phyloP scores from a whole-genome alignment of 495 filamentous ascomycete species.

The Lasiosphaeriaceae sp. region DNA sequence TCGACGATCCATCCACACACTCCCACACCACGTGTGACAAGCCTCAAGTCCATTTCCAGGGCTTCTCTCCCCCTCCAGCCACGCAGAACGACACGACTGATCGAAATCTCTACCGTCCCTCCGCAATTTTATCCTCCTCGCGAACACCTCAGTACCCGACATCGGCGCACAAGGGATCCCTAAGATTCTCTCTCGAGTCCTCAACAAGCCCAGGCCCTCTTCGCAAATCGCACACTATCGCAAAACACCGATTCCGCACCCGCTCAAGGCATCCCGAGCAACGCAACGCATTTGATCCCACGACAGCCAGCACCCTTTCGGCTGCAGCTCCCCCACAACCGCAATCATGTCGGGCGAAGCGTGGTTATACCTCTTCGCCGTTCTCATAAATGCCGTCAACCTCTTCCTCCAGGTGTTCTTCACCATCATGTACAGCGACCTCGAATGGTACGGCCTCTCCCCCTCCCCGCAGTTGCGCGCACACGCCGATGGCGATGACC shows the following conservation, averaged over 20 bases:
- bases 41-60: conserved; percentile 13
- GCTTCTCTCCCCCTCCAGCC: conserved; percentile 11
- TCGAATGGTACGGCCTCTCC: conserved; percentile 80
- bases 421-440: conserved; percentile 99
- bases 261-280: not conserved
- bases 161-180: conserved; percentile 1
- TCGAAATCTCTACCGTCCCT: conserved; percentile 4
- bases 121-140: not conserved
- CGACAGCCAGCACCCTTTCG: conserved; percentile 1
- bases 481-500: not conserved
- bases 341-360: conserved; percentile 96
- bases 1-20: conserved; percentile 17
- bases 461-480: not conserved
- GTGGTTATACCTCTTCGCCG: conserved; percentile 97
- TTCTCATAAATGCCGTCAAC: conserved; percentile 99
- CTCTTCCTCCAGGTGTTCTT: conserved; percentile 99
- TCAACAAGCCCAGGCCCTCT: not conserved
- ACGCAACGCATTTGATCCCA: not conserved
- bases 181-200: not conserved
- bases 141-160: conserved; percentile 1
- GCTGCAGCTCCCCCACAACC: conserved; percentile 8
- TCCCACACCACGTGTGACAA: conserved; percentile 21
- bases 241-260: not conserved
- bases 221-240: not conserved
- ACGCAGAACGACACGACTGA: conserved; percentile 1